phyloP scores from a whole-genome alignment of 768 basidiomycete species.

The Xerocomellus intermedius region DNA sequence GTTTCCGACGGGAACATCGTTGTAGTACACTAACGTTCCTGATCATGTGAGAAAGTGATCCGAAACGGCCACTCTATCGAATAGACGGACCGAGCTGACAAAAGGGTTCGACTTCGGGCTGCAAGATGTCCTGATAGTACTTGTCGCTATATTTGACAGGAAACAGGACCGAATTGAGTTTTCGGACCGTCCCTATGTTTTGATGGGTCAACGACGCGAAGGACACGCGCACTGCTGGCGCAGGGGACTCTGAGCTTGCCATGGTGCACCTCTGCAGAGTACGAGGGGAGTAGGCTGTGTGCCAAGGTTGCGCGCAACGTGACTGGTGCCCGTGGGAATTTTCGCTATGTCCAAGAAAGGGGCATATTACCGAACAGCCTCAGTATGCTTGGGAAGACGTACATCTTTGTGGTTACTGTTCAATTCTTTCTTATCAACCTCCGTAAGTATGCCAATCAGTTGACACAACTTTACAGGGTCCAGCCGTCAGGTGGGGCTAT shows the following conservation, averaged over 20 bases:
- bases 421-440: conserved; percentile 23
- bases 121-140: conserved; percentile 80
- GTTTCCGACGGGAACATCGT: conserved; percentile 88
- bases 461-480: conserved; percentile 25
- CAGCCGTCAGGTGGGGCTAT: conserved; percentile 19
- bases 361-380: conserved; percentile 7
- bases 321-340: conserved; percentile 24
- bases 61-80: conserved; percentile 10
- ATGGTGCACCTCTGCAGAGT: conserved; percentile 15
- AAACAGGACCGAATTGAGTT: conserved; percentile 74
- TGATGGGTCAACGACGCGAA: conserved; percentile 76
- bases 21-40: conserved; percentile 73
- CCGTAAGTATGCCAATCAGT: conserved; percentile 22
- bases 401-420: conserved; percentile 16
- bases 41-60: conserved; percentile 24
- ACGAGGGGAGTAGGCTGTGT: conserved; percentile 14
- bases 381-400: conserved; percentile 15
- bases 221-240: conserved; percentile 46
- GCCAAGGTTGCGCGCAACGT: conserved; percentile 10
- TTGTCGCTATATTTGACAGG: conserved; percentile 87
- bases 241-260: conserved; percentile 21
- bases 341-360: neutral
- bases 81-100: conserved; percentile 78
- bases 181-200: conserved; percentile 72
- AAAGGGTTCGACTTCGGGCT: conserved; percentile 78